Percentiles rank a stretch among this genome's conserved stretches.
Evolutionary conservation across 768 basidiomycete genomes (phyloP).

Genomic region (Asterophora lycoperdoides): DNA sequence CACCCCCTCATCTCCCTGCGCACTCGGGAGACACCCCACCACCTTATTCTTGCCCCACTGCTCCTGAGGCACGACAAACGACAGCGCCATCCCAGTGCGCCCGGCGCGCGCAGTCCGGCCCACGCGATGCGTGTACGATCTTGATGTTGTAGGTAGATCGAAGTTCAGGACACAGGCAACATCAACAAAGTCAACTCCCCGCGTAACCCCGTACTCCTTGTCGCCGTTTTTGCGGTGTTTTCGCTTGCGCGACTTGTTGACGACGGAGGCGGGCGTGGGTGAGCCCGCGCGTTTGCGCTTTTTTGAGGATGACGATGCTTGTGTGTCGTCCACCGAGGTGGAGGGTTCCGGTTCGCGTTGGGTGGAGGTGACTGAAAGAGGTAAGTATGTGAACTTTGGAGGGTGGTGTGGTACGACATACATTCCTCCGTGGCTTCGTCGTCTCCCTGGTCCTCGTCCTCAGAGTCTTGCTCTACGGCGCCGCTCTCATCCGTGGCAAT

Average conservation of each 20-base stretch:
- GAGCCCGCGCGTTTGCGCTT: constrained; percentile 55
- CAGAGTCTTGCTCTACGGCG: constrained; percentile 39
- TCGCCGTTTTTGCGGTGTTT: constrained; percentile 50
- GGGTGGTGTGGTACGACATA: constrained; percentile 15
- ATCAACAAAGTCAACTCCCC: constrained; percentile 95
- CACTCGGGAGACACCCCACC: constrained; percentile 63
- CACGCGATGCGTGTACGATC: constrained; percentile 91
- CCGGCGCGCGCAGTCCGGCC: constrained; percentile 97
- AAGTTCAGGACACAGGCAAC: constrained; percentile 98
- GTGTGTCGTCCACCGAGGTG: constrained; percentile 17
- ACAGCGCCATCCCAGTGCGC: constrained; percentile 85
- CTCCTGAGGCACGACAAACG: constrained; percentile 72
- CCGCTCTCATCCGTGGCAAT: constrained; percentile 94
- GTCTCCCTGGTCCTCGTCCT: constrained; percentile 34
- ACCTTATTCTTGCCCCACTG: constrained; percentile 74
- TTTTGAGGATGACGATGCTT: constrained; percentile 20
- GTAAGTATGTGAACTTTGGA: background rate
- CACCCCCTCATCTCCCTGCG: constrained; percentile 71
- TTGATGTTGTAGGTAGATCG: constrained; percentile 85
- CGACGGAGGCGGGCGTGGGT: constrained; percentile 30
- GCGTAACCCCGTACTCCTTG: constrained; percentile 88
- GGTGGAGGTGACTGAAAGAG: constrained; percentile 46
- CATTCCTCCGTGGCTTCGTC: constrained; percentile 37
- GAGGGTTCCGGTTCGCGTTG: constrained; percentile 39
- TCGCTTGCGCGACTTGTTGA: constrained; percentile 44